Evolutionary conservation across 139 green algal genomes (phyloP).

Genomic region (Tetradesmus lagerheimii): DNA sequence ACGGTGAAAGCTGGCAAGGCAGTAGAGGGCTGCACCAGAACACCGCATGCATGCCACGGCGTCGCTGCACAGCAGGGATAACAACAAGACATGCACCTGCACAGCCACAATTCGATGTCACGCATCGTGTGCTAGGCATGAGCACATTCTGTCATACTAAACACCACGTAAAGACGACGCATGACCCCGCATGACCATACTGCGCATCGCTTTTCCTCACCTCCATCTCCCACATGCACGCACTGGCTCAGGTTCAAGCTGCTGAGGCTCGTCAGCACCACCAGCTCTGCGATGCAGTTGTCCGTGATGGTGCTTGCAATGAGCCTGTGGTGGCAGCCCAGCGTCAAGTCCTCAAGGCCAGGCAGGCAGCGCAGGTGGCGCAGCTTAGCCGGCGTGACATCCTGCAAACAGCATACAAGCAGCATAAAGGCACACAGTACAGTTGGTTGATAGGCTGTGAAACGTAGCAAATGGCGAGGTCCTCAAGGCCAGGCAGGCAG

Average conservation of each 20-base stretch:
- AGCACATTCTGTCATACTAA: too few species aligned
- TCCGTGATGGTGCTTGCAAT: slow-evolving; percentile 58
- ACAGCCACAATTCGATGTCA: too few species aligned
- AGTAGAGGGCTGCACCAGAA: too few species aligned
- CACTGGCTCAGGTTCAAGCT: slow-evolving; percentile 62
- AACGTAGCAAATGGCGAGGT: slow-evolving; percentile 34
- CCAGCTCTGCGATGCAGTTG: slow-evolving; percentile 50
- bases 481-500: slow-evolving; percentile 23
- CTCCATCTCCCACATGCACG: slow-evolving; percentile 64
- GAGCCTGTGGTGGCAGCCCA: slow-evolving; percentile 48
- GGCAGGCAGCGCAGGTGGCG: slow-evolving; percentile 33
- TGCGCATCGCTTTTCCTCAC: neutral
- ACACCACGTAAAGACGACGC: too few species aligned
- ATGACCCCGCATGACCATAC: neutral
- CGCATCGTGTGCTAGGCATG: too few species aligned
- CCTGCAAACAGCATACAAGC: slow-evolving; percentile 19
- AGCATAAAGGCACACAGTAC: neutral
- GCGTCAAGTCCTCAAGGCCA: slow-evolving; percentile 37
- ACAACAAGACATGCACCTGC: too few species aligned
- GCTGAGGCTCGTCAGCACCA: slow-evolving; percentile 40
- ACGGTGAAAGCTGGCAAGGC: too few species aligned
- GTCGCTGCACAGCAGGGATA: too few species aligned
- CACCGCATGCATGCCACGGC: too few species aligned
- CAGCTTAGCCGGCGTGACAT: slow-evolving; percentile 49
- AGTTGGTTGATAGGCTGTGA: neutral